A percentile compares a stretch with the other conserved stretches of the same genome.
Conservation (phyloP, 2,329 filamentous ascomycete genomes). For the Coleophoma crateriformis region DNA sequence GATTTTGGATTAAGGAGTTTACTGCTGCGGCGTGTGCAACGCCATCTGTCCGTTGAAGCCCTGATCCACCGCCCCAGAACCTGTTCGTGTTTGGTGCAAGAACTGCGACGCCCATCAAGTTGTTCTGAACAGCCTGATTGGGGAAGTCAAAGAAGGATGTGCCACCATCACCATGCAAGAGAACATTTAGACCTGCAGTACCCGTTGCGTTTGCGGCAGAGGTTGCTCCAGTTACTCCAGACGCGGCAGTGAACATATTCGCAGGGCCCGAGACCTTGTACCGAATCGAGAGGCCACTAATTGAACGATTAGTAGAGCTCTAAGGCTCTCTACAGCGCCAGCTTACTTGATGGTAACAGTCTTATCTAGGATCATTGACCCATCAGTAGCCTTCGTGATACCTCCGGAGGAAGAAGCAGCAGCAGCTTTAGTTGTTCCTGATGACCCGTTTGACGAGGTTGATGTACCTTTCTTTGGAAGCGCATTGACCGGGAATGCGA, state of each 20-base stretch:
- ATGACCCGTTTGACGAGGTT: background rate
- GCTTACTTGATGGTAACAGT: constrained; percentile 48
- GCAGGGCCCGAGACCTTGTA: constrained; percentile 51
- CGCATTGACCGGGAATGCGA: constrained; percentile 12
- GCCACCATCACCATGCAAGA: constrained; percentile 55
- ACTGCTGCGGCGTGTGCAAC: constrained; percentile 50
- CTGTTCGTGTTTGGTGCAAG: constrained; percentile 47
- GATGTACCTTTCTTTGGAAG: constrained; percentile 13
- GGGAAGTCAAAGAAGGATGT: constrained; percentile 70
- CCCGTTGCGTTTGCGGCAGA: constrained; percentile 25
- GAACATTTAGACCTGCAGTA: constrained; percentile 45
- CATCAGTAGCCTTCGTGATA: constrained; percentile 38
- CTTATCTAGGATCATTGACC: constrained; percentile 48
- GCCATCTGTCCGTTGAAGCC: constrained; percentile 47
- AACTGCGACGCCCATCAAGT: constrained; percentile 74
- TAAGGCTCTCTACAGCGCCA: too few relatives aligned
- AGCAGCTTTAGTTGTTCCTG: constrained; percentile 3
- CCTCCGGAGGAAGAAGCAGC: constrained; percentile 6
- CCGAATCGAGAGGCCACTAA: constrained; percentile 45
- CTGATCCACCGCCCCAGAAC: constrained; percentile 52
- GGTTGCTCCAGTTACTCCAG: constrained; percentile 40
- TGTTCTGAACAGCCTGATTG: constrained; percentile 69
- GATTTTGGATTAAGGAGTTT: constrained; percentile 41
- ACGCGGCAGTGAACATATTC: constrained; percentile 43
- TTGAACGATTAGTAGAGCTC: too few relatives aligned